These are phyloP conservation scores for Xylaria venustula DNA, from an alignment of 495 filamentous ascomycete species.

Conservation along the genomic window DNA sequence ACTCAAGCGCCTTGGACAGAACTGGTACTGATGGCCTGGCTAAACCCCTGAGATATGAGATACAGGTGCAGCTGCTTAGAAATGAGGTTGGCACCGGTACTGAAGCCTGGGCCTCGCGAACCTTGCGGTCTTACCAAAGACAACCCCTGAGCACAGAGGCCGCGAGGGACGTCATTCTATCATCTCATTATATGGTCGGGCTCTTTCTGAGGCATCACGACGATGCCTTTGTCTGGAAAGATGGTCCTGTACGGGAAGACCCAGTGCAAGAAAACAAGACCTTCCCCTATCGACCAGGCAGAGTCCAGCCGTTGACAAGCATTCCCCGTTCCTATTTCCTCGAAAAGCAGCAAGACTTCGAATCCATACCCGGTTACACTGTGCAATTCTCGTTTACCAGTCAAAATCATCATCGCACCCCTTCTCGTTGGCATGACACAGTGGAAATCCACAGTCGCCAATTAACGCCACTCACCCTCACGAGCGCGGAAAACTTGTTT, in stretches of 20 bases:
- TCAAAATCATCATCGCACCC: conserved; percentile 32
- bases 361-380: conserved; percentile 43
- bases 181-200: conserved; percentile 44
- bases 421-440: conserved; percentile 25
- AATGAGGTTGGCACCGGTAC: conserved; percentile 36
- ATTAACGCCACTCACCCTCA: conserved; percentile 37
- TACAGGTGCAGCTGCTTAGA: conserved; percentile 40
- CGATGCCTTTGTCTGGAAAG: conserved; percentile 41
- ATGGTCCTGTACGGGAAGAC: conserved; percentile 34
- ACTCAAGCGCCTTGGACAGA: conserved; percentile 43
- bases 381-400: conserved; percentile 40
- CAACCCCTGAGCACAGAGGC: conserved; percentile 38
- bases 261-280: conserved; percentile 27
- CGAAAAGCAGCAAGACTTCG: conserved; percentile 41
- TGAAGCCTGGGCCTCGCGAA: conserved; percentile 44
- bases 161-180: conserved; percentile 41
- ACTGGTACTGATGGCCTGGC: conserved; percentile 33
- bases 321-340: conserved; percentile 42
- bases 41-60: conserved; percentile 45
- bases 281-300: conserved; percentile 28
- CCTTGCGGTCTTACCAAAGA: conserved; percentile 44
- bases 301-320: conserved; percentile 35
- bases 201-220: conserved; percentile 47
- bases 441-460: conserved; percentile 40
- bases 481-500: conserved; percentile 38